Evolutionary conservation across 2,329 filamentous ascomycete species (phyloP).

Genomic region (Calonectria pseudoreteaudii): DNA sequence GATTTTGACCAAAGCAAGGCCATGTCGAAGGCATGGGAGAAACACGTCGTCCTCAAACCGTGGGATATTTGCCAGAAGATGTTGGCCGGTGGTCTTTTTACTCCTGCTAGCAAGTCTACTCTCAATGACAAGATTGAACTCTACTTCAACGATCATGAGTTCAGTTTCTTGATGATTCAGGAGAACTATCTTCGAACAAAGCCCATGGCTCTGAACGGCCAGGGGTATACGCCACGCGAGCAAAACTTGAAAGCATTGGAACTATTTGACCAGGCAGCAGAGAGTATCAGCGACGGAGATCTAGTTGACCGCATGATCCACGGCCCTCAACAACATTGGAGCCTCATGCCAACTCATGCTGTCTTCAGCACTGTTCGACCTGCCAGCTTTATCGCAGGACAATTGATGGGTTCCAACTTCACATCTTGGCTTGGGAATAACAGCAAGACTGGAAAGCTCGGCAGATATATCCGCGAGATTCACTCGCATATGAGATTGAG

Average conservation of each 20-base stretch:
- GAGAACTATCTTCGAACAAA: conserved; percentile 94
- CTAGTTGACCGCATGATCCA: conserved; percentile 98
- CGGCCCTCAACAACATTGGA: conserved; percentile 98
- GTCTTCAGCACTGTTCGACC: conserved; percentile 95
- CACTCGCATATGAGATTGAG: conserved; percentile 96
- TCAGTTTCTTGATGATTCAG: conserved; percentile 97
- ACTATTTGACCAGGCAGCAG: conserved; percentile 86
- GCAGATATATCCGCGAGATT: conserved; percentile 88
- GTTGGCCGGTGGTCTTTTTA: conserved; percentile 87
- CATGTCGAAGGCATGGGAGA: conserved; percentile 99
- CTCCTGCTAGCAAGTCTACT: conserved; percentile 83
- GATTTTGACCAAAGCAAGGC: conserved; percentile 87
- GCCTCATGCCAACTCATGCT: conserved; percentile 95
- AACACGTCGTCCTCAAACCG: conserved; percentile 94
- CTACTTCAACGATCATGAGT: conserved; percentile 99
- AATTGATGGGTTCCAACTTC: conserved; percentile 80
- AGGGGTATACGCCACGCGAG: conserved; percentile 71
- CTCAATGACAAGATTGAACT: conserved; percentile 98
- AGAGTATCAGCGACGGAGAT: conserved; percentile 97
- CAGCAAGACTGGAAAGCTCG: conserved; percentile 84
- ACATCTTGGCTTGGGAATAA: conserved; percentile 96
- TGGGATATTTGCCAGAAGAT: conserved; percentile 99
- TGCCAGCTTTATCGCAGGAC: conserved; percentile 86
- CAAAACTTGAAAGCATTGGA: conserved; percentile 86
- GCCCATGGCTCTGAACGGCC: conserved; percentile 72